Conservation (phyloP, 164 flowering plant genomes). For the Cinnamomum micranthum region DNA sequence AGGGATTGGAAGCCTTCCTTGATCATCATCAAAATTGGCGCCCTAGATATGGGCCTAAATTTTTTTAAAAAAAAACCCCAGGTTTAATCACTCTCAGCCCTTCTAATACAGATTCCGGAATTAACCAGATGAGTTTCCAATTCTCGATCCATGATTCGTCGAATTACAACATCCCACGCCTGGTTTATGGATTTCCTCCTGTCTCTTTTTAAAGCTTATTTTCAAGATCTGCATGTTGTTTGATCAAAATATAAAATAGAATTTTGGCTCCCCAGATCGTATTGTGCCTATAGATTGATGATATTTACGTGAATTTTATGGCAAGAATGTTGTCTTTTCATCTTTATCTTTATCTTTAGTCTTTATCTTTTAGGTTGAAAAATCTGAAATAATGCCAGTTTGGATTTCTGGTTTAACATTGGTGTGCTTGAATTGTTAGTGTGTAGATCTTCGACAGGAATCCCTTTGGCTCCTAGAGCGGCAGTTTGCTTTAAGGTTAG, state of each 20-base stretch:
- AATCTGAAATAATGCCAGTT: neutral
- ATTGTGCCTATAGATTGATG: neutral
- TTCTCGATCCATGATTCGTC: neutral
- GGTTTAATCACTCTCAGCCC: conserved; percentile 51
- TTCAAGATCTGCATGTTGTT: neutral
- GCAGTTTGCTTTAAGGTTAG: neutral
- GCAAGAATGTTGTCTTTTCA: no score
- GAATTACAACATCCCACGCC: neutral
- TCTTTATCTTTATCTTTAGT: no score
- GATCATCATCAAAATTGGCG: no score
- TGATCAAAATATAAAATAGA: neutral
- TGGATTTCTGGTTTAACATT: neutral
- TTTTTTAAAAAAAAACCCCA: conserved; percentile 62
- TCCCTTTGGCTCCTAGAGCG: conserved; percentile 1
- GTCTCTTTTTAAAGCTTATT: neutral
- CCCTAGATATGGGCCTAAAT: no score
- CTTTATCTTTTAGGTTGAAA: neutral
- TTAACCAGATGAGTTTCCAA: neutral
- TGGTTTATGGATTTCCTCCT: neutral
- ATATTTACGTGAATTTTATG: neutral
- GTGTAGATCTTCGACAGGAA: neutral
- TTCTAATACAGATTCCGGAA: conserved; percentile 28
- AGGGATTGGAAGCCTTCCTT: no score
- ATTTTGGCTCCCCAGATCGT: neutral
- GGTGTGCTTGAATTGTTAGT: neutral